Conservation (phyloP, 2,329 filamentous ascomycete species). For the Stagonosporopsis rhizophila region DNA sequence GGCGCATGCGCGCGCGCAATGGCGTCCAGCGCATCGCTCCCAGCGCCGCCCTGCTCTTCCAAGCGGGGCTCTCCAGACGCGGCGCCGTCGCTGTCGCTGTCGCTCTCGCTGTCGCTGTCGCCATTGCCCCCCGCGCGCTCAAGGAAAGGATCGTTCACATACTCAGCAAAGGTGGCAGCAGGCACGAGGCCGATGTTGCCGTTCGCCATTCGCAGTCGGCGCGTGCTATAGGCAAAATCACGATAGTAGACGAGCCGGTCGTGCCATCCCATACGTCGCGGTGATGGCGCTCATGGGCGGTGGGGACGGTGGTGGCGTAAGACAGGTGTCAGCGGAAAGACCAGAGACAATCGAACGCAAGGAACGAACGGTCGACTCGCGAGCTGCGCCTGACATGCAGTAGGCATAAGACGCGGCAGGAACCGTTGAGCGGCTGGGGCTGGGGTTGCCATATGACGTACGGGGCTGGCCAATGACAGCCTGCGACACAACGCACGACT, state of each 20-base stretch:
- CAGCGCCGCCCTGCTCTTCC: conserved; percentile 19
- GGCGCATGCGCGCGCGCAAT: conserved; percentile 15
- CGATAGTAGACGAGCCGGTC: conserved; percentile 45
- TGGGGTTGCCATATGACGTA: conserved; percentile 2
- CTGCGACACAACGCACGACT: too few relatives aligned
- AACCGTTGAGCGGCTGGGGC: conserved; percentile 10
- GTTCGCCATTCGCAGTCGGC: conserved; percentile 55
- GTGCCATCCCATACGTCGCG: conserved; percentile 49
- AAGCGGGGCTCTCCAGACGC: background rate
- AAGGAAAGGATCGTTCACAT: conserved; percentile 48
- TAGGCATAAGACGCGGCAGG: background rate
- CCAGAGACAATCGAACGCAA: background rate
- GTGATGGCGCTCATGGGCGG: conserved; percentile 34
- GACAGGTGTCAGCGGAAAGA: background rate
- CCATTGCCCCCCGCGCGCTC: conserved; percentile 15
- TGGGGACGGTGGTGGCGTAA: background rate
- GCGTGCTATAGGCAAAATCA: conserved; percentile 55
- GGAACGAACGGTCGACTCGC: conserved; percentile 3
- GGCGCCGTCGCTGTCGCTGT: background rate
- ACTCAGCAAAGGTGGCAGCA: conserved; percentile 61
- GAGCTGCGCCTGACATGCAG: background rate
- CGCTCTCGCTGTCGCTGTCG: conserved; percentile 21
- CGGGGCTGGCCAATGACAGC: conserved; percentile 3
- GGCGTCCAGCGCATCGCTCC: conserved; percentile 25
- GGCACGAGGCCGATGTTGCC: conserved; percentile 56